Base-by-base conservation (phyloP, 2,329 filamentous ascomycete genomes). In the Ceratocystis colombiana region DNA sequence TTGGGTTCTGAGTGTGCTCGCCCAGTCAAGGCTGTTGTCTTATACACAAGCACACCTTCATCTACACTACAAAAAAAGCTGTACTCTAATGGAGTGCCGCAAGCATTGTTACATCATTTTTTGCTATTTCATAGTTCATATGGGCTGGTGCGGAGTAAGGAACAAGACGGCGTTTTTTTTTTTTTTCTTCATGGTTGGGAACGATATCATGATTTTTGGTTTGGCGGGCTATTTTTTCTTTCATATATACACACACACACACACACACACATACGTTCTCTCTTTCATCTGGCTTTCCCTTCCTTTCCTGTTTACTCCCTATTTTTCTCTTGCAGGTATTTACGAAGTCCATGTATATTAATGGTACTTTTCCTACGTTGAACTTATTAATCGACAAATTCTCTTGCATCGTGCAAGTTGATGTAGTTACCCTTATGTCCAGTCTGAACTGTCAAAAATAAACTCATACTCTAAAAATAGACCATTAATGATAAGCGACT, bases 21-120 rank as follows among this genome's bases (percentile, higher is more conserved):
- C 20, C 22, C 25, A 1, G 20, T 59, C 5, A 8, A 25, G n/a
- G 55, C 55, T n/a, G 17, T 37, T 37, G 15, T 28, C 28, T 10
- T 59, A 8, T 59, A 59, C 55, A 59, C 17, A n/a, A 53, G n/a
- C n/a, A 59, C 55, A 59, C 48, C 48, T 25, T 12, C 48, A 20
- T 63, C 12, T 25, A 41, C 37, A 63, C 37, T 5, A 66, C 61
- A 63, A 37, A 63, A 63, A 63, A 50, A 30, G 15, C n/a, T n/a
- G 15, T 28, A 33, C 28, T 59, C 55, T 25, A 10, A 37, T 12
- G 15, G 28, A 37, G 55, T 20, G 17, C 8, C 2, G 8, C 17
- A 8, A 20, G 15, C 17, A n/a, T 59, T 20, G 28, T 5, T 37
- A 37, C 55, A 59, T 59, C 55, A 33, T 37, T 59, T 59, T 59